phyloP scores from a whole-genome alignment of 257 asterid genomes.

The Penstemon newberryi region DNA sequence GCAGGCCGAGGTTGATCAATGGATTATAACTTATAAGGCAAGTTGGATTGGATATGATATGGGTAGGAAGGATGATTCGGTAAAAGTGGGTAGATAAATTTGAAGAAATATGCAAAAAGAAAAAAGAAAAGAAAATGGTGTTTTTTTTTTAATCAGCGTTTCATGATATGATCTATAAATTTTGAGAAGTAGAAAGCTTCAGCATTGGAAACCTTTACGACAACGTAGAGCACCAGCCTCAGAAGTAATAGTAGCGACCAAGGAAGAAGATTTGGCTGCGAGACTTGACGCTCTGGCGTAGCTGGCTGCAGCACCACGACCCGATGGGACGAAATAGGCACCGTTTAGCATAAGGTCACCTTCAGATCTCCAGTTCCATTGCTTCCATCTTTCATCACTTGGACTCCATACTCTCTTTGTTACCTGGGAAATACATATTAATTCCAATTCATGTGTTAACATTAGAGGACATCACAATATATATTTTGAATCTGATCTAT shows the following conservation, averaged over 20 bases:
- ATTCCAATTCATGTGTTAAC: too few species aligned
- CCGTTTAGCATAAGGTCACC: constrained; percentile 25
- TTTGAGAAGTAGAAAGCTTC: not conserved
- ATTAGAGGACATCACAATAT: too few species aligned
- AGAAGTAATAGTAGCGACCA: constrained; percentile 25
- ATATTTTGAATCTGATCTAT: too few species aligned
- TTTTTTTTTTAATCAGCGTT: too few species aligned
- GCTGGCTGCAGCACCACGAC: constrained; percentile 19
- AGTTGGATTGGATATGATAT: too few species aligned
- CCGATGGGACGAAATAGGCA: constrained; percentile 24
- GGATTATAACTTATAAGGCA: too few species aligned
- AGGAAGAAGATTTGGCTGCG: constrained; percentile 22
- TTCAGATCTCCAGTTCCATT: constrained; percentile 21
- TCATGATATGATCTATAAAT: too few species aligned
- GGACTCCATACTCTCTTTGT: not conserved
- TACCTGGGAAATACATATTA: too few species aligned
- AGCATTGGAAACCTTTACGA: constrained; percentile 17
- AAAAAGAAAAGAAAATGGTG: too few species aligned
- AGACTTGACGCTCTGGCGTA: constrained; percentile 30
- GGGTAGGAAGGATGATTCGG: not conserved
- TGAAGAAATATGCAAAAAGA: too few species aligned
- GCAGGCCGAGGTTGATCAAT: constrained; percentile 16
- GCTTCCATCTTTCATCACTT: constrained; percentile 9
- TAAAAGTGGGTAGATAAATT: not conserved
- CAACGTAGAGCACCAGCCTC: constrained; percentile 26